Percentiles rank a stretch among this genome's conserved stretches.
These are phyloP conservation scores for Serpula lacrymans DNA, from an alignment of 768 basidiomycete species.

Conservation along the genomic window DNA sequence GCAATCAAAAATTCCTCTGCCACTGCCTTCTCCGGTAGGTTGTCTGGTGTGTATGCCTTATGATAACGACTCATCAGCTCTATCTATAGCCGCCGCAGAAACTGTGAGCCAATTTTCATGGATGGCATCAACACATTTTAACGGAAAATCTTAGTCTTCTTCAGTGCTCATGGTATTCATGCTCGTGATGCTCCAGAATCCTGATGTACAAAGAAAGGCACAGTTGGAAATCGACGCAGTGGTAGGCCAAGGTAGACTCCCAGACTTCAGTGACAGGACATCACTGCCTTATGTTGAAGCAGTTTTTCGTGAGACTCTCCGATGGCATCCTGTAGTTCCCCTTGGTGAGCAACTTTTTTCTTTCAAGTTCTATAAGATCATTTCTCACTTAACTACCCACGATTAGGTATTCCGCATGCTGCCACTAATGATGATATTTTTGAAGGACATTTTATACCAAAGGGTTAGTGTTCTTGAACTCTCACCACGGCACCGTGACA, in stretches of 20 bases:
- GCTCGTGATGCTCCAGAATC: not conserved
- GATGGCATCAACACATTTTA: not conserved
- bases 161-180: not conserved
- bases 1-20: not conserved
- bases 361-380: not conserved
- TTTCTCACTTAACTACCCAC: too few species aligned
- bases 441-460: conserved; percentile 18
- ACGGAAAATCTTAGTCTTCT: not conserved
- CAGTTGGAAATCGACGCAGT: not conserved
- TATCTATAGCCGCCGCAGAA: conserved; percentile 7
- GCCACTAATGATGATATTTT: conserved; percentile 12
- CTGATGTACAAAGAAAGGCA: not conserved
- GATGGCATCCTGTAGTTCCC: conserved; percentile 21
- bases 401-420: conserved; percentile 6
- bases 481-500: not conserved
- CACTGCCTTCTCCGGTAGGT: conserved; percentile 9
- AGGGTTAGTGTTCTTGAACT: not conserved
- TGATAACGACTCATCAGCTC: not conserved
- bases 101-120: conserved; percentile 5
- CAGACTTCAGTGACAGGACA: not conserved
- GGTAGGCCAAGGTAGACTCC: not conserved
- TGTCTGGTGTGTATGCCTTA: not conserved
- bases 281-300: conserved; percentile 16
- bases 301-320: conserved; percentile 21
- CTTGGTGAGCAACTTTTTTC: not conserved